These are phyloP conservation scores for Chalciporus piperatus DNA, from an alignment of 768 basidiomycete species.

Conservation along the genomic window DNA sequence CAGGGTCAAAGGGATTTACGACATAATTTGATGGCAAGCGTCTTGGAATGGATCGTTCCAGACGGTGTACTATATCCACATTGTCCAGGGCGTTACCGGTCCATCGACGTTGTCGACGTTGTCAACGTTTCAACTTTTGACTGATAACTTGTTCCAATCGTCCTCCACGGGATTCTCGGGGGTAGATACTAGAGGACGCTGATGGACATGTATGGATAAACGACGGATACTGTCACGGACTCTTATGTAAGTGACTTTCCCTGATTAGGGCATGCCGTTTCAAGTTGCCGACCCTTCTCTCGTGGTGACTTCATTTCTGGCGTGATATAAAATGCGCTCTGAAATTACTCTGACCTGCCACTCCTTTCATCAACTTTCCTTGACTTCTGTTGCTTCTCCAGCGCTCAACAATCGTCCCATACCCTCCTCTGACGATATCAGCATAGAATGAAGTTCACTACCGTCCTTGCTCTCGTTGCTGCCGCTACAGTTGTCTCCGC, in stretches of 20 bases:
- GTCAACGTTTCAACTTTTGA: too few species aligned
- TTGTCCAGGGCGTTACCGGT: too few species aligned
- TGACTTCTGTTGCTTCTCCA: slow-evolving; percentile 7
- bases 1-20: too few species aligned
- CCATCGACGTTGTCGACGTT: too few species aligned
- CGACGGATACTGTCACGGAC: too few species aligned
- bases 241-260: background rate
- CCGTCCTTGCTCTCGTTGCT: slow-evolving; percentile 36
- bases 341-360: background rate
- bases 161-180: too few species aligned
- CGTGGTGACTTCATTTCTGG: background rate
- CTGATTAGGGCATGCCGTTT: background rate
- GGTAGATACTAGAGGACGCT: background rate
- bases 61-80: too few species aligned
- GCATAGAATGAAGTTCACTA: slow-evolving; percentile 29
- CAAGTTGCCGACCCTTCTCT: background rate
- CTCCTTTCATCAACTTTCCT: slow-evolving; percentile 11
- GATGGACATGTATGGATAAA: too few species aligned
- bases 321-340: background rate
- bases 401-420: background rate
- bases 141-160: too few species aligned
- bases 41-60: too few species aligned
- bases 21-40: too few species aligned
- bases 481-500: slow-evolving; percentile 38
- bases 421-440: background rate